A percentile compares a stretch with the other conserved stretches of the same genome.
These are phyloP conservation scores for Coemansia sp. DNA, from an alignment of 192 early-diverging fungal species.

Conservation along the genomic window DNA sequence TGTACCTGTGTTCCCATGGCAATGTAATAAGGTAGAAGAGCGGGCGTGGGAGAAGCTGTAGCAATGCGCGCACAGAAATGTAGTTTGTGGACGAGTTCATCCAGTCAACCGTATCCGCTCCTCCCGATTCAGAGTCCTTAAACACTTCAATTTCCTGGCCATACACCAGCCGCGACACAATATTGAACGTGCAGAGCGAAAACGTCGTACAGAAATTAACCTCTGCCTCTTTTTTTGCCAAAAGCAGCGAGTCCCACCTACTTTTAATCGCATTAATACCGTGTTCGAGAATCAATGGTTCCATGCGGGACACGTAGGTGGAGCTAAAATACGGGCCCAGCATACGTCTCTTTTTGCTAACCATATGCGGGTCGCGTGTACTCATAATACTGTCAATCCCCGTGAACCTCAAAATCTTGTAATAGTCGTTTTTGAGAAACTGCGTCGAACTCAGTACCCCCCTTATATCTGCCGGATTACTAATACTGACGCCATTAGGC, in stretches of 20 bases:
- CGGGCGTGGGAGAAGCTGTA: slow-evolving; percentile 11
- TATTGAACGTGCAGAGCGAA: slow-evolving; percentile 18
- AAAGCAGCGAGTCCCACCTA: slow-evolving; percentile 5
- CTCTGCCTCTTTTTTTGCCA: background rate
- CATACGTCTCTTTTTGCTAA: slow-evolving; percentile 18
- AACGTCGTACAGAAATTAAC: slow-evolving; percentile 25
- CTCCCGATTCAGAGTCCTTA: background rate
- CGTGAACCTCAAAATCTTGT: slow-evolving; percentile 16
- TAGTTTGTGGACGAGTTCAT: slow-evolving; percentile 15
- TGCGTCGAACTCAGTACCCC: slow-evolving; percentile 12
- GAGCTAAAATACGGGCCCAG: slow-evolving; percentile 23
- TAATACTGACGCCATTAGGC: slow-evolving; percentile 15
- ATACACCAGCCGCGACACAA: slow-evolving; percentile 21
- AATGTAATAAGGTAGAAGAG: slow-evolving; percentile 9
- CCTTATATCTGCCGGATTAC: slow-evolving; percentile 25
- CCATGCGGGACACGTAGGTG: slow-evolving; percentile 16
- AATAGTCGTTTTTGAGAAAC: slow-evolving; percentile 22
- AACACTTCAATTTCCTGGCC: slow-evolving; percentile 19
- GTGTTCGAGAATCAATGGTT: slow-evolving; percentile 20
- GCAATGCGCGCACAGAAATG: slow-evolving; percentile 18
- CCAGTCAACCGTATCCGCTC: slow-evolving; percentile 9
- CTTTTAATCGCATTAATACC: slow-evolving; percentile 1
- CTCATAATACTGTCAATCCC: slow-evolving; percentile 13
- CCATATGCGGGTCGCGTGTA: background rate
- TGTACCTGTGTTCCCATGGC: slow-evolving; percentile 23